Conservation (phyloP, 2,329 filamentous ascomycete species). For the Leptosphaerulina australis region DNA sequence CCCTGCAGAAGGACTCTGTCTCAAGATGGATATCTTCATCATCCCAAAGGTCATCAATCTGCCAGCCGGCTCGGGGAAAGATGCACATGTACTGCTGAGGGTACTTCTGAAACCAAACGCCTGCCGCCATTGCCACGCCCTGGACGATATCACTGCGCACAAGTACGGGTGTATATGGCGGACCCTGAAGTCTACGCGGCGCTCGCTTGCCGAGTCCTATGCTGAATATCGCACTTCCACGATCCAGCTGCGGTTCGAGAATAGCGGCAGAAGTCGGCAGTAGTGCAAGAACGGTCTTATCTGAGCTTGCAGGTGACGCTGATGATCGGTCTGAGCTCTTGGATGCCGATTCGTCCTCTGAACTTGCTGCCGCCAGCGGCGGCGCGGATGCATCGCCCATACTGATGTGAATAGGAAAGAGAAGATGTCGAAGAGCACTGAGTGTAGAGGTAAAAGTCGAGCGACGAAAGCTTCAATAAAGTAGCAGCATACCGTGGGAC, state of each 20-base stretch:
- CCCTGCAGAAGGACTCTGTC: slow-evolving; percentile 32
- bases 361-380: slow-evolving; percentile 1
- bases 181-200: slow-evolving; percentile 20
- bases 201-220: slow-evolving; percentile 33
- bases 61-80: slow-evolving; percentile 34
- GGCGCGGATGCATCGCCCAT: slow-evolving; percentile 7
- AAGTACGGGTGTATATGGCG: slow-evolving; percentile 31
- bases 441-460: slow-evolving; percentile 2
- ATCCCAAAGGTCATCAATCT: slow-evolving; percentile 45
- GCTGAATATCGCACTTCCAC: slow-evolving; percentile 36
- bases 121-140: slow-evolving; percentile 30
- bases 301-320: slow-evolving; percentile 9
- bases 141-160: slow-evolving; percentile 28
- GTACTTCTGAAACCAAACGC: slow-evolving; percentile 30
- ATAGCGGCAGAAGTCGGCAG: slow-evolving; percentile 4
- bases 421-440: neutral
- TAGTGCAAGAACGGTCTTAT: slow-evolving; percentile 16
- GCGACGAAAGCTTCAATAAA: slow-evolving; percentile 1
- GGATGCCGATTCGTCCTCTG: neutral
- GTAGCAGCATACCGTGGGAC: slow-evolving; percentile 6
- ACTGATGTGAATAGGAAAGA: neutral
- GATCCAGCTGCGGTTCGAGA: slow-evolving; percentile 12
- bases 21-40: slow-evolving; percentile 42
- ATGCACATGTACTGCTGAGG: slow-evolving; percentile 35
- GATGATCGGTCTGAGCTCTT: neutral